phyloP scores from a whole-genome alignment of 1,284 basidiomycete genomes.

The Sporisorium reilianum region DNA sequence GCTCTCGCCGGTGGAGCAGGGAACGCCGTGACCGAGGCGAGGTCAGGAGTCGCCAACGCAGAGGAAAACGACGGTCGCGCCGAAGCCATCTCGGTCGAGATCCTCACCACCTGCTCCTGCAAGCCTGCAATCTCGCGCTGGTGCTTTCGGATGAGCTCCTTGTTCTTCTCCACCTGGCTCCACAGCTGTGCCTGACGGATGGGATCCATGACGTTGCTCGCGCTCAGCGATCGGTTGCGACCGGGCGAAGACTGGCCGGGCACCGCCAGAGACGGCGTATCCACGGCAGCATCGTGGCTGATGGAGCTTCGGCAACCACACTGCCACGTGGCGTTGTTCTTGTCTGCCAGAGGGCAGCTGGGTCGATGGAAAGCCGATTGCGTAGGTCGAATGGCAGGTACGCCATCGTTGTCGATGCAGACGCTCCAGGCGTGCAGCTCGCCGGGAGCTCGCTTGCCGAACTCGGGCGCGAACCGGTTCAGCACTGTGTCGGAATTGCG shows the following conservation, averaged over 20 bases:
- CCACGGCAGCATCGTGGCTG: background rate
- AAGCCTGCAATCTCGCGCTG: slow-evolving; percentile 37
- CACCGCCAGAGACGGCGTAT: slow-evolving; percentile 1
- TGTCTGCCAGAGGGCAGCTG: slow-evolving; percentile 35
- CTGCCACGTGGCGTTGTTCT: slow-evolving; percentile 49
- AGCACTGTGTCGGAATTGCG: slow-evolving; percentile 43
- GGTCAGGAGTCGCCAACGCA: slow-evolving; percentile 8
- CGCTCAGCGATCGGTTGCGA: slow-evolving; percentile 28
- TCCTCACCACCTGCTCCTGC: slow-evolving; percentile 37
- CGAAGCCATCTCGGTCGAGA: slow-evolving; percentile 39
- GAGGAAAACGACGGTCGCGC: slow-evolving; percentile 31
- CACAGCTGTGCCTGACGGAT: slow-evolving; percentile 35
- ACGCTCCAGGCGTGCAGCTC: slow-evolving; percentile 53
- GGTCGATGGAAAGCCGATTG: slow-evolving; percentile 45
- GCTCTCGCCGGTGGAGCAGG: slow-evolving; percentile 12
- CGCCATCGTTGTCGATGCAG: slow-evolving; percentile 31
- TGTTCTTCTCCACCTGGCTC: slow-evolving; percentile 38
- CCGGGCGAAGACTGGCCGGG: slow-evolving; percentile 16
- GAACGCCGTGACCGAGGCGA: slow-evolving; percentile 6
- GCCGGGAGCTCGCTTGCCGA: slow-evolving; percentile 33
- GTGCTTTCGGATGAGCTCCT: slow-evolving; percentile 37
- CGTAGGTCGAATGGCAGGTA: slow-evolving; percentile 39
- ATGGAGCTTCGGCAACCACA: slow-evolving; percentile 33
- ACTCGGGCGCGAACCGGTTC: slow-evolving; percentile 19
- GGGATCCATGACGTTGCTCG: slow-evolving; percentile 22